phyloP scores from a whole-genome alignment of 257 asterid genomes.

The Apocynum venetum region DNA sequence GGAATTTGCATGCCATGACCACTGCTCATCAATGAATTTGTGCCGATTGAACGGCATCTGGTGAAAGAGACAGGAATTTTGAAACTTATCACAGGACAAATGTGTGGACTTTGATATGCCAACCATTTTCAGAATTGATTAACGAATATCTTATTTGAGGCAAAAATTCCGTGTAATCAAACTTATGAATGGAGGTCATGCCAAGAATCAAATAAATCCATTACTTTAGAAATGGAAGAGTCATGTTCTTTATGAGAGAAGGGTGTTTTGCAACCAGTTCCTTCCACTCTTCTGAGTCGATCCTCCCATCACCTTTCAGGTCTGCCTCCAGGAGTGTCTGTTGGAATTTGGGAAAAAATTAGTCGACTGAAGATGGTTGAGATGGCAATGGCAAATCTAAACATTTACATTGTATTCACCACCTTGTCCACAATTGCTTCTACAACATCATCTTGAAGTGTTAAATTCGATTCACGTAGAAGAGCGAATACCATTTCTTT shows the following conservation, averaged over 20 bases:
- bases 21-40: neutral
- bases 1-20: neutral
- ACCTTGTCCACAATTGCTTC: conserved; percentile 83
- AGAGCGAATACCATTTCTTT: conserved; percentile 88
- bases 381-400: neutral
- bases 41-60: neutral
- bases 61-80: neutral
- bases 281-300: conserved; percentile 82
- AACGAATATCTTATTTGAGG: too few relatives aligned
- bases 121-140: neutral
- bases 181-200: neutral
- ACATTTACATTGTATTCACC: neutral
- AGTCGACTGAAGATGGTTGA: neutral
- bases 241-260: conserved; percentile 77
- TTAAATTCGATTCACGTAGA: conserved; percentile 66
- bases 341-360: neutral
- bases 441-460: conserved; percentile 62
- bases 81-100: neutral
- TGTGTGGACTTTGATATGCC: neutral
- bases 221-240: conserved; percentile 71
- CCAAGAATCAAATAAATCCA: neutral
- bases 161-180: neutral
- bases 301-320: conserved; percentile 72
- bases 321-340: conserved; percentile 74
- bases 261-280: conserved; percentile 64